Evolutionary conservation across 139 green algal species (phyloP).

Genomic region (Picochlorum costavermella): DNA sequence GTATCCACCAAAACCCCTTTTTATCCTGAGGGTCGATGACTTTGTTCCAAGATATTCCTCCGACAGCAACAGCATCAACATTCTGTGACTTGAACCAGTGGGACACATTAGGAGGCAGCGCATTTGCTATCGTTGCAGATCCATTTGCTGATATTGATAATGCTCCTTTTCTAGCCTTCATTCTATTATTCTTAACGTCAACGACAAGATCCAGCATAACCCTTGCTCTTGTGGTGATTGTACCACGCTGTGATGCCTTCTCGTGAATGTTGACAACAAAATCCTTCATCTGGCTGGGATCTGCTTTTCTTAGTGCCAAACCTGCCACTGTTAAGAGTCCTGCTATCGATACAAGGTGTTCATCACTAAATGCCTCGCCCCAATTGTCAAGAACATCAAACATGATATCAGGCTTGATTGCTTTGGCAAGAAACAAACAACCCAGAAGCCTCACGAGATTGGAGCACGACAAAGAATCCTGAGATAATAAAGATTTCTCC

Average conservation of each 20-base stretch:
- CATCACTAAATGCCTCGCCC: conserved; percentile 43
- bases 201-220: conserved; percentile 72
- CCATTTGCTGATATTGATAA: neutral
- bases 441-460: conserved; percentile 55
- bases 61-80: conserved; percentile 48
- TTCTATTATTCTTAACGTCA: conserved; percentile 83
- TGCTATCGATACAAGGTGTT: conserved; percentile 51
- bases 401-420: conserved; percentile 40
- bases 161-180: neutral
- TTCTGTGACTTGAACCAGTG: conserved; percentile 49
- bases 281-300: conserved; percentile 67
- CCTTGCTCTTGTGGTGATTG: conserved; percentile 47
- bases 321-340: conserved; percentile 45
- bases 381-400: conserved; percentile 39
- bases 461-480: conserved; percentile 28
- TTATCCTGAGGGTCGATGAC: conserved; percentile 43
- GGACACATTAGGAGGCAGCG: conserved; percentile 30
- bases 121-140: neutral
- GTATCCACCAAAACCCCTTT: conserved; percentile 62
- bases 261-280: conserved; percentile 64
- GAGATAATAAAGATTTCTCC: conserved; percentile 11
- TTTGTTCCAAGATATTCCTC: conserved; percentile 56
- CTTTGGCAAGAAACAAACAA: conserved; percentile 42
- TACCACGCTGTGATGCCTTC: conserved; percentile 29
- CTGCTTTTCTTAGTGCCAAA: conserved; percentile 52